A percentile compares a stretch with the other conserved stretches of the same genome.
Evolutionary conservation across 1,284 basidiomycete species (phyloP).

Genomic region (Ustilago loliicola): DNA sequence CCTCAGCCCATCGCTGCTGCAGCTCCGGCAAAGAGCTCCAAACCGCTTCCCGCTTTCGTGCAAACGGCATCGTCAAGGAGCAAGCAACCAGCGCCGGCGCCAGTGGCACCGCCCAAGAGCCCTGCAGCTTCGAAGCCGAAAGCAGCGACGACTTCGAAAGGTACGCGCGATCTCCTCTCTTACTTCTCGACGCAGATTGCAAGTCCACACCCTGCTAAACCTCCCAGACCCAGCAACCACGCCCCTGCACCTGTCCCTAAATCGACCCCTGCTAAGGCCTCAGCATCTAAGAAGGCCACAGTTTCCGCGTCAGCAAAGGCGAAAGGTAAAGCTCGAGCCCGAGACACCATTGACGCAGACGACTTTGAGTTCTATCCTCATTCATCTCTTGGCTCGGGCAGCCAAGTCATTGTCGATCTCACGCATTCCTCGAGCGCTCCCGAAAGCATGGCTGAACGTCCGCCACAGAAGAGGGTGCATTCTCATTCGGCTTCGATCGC

Average conservation of each 20-base stretch:
- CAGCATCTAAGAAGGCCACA: not conserved
- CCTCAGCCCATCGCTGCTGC: not conserved
- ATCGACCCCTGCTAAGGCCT: not conserved
- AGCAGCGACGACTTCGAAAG: slow-evolving; percentile 4
- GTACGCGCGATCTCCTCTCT: slow-evolving; percentile 22
- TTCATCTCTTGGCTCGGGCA: slow-evolving; percentile 2
- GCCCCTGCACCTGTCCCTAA: not conserved
- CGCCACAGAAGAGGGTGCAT: not conserved
- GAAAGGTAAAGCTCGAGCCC: slow-evolving; percentile 18
- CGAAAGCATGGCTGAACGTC: not conserved
- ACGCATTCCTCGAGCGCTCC: slow-evolving; percentile 18
- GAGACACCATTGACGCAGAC: not conserved
- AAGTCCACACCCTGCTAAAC: not conserved
- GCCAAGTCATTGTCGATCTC: slow-evolving; percentile 20
- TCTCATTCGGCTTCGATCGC: not conserved
- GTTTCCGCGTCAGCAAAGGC: not conserved
- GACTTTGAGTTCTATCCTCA: slow-evolving; percentile 5
- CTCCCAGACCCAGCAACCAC: not conserved
- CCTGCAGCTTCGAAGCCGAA: slow-evolving; percentile 6
- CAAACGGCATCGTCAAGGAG: not conserved
- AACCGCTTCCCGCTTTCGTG: not conserved
- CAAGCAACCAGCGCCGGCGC: not conserved
- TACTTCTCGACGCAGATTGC: slow-evolving; percentile 16
- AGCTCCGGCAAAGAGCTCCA: not conserved
- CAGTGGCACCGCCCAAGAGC: not conserved